These are phyloP conservation scores for Arbutus unedo DNA, from an alignment of 148 eudicot species.

Conservation along the genomic window DNA sequence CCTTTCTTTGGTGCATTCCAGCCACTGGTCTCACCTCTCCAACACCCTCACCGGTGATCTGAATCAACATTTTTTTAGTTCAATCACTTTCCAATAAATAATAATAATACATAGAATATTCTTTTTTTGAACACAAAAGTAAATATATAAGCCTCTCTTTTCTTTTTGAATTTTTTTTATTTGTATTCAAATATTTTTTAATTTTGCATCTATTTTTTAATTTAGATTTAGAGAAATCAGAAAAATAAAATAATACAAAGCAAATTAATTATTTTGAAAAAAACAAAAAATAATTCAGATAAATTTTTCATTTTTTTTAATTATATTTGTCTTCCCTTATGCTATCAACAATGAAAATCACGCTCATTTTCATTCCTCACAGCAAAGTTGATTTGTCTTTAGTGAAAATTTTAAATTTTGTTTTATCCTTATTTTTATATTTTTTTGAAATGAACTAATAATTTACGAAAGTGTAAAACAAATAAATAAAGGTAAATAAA, in stretches of 20 bases:
- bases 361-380: too few species aligned
- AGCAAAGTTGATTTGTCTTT: not conserved
- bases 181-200: too few species aligned
- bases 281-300: too few species aligned
- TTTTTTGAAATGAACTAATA: too few species aligned
- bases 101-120: too few species aligned
- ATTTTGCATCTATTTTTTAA: too few species aligned
- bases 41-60: slow-evolving; percentile 78
- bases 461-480: too few species aligned
- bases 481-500: too few species aligned
- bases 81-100: not conserved
- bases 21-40: slow-evolving; percentile 88
- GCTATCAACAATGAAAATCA: too few species aligned
- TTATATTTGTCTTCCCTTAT: not conserved
- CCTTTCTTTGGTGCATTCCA: slow-evolving; percentile 93
- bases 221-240: too few species aligned
- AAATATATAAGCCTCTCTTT: not conserved
- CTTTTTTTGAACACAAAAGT: too few species aligned
- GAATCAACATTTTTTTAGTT: not conserved
- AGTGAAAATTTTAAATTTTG: not conserved
- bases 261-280: not conserved
- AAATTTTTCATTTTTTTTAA: not conserved
- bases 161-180: not conserved
- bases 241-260: not conserved
- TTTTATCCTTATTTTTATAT: too few species aligned